Conservation (phyloP, 495 filamentous ascomycete species). For the Penicillium pancosmium region DNA sequence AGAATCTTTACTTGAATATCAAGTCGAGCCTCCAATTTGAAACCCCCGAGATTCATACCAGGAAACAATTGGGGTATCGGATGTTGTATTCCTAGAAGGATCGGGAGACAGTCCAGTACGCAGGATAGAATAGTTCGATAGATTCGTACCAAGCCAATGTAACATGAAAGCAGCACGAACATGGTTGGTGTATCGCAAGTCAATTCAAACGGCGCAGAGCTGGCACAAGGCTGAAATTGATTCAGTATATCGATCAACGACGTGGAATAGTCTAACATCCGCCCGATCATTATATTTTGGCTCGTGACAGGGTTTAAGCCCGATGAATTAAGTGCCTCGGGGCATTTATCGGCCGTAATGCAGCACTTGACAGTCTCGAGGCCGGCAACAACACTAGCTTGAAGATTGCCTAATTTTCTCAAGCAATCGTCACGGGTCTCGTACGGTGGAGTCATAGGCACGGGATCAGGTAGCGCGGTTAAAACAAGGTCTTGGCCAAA, state of each 20-base stretch:
- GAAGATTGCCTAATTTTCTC: background rate
- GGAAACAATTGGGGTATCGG: slow-evolving; percentile 2
- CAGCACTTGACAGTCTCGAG: background rate
- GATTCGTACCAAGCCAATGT: background rate
- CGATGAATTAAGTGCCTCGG: background rate
- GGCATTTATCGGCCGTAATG: slow-evolving; percentile 3
- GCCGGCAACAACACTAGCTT: background rate
- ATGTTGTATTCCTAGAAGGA: background rate
- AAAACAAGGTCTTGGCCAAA: background rate
- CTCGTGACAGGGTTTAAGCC: background rate
- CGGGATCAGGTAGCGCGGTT: background rate
- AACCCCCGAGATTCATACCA: background rate
- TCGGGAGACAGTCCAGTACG: background rate
- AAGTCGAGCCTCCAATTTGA: slow-evolving; percentile 2
- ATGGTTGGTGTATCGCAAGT: slow-evolving; percentile 1
- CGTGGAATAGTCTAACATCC: background rate
- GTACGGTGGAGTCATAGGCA: background rate
- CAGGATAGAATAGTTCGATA: background rate
- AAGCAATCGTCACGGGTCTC: background rate
- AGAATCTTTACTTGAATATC: slow-evolving; percentile 3
- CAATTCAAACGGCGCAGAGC: background rate
- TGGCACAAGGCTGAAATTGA: background rate
- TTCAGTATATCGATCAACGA: slow-evolving; percentile 1
- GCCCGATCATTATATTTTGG: slow-evolving; percentile 1
- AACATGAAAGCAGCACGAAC: slow-evolving; percentile 2